phyloP scores from a whole-genome alignment of 2,329 filamentous ascomycete genomes.

The Aureobasidium sp. region DNA sequence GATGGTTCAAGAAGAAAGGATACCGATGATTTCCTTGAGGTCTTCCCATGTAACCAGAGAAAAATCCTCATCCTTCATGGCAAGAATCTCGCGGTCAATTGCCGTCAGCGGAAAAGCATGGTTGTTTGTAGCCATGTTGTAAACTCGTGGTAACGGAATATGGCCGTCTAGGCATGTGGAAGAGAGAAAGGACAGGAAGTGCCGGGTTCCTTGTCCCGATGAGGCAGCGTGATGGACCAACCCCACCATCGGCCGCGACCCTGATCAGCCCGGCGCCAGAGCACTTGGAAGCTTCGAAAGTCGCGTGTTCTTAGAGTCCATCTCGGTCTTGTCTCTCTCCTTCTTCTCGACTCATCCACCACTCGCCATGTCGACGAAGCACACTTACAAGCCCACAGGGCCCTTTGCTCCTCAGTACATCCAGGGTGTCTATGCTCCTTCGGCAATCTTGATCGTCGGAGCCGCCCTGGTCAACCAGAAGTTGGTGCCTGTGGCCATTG shows the following conservation, averaged over 20 bases:
- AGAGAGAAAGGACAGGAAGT: neutral
- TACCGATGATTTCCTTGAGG: conserved; percentile 47
- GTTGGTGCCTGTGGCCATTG: conserved; percentile 64
- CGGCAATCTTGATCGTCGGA: conserved; percentile 69
- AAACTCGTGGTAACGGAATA: neutral
- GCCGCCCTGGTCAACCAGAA: conserved; percentile 71
- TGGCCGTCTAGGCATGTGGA: neutral
- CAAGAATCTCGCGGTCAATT: conserved; percentile 42
- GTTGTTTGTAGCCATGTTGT: neutral
- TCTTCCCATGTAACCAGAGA: conserved; percentile 47
- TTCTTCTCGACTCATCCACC: neutral
- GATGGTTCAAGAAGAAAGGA: neutral
- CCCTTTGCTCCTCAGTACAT: conserved; percentile 57
- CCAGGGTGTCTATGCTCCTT: conserved; percentile 77
- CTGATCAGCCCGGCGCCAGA: neutral
- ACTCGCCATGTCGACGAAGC: conserved; percentile 16
- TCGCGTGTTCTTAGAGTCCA: conserved; percentile 26
- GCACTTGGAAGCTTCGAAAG: neutral
- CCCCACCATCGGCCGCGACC: neutral
- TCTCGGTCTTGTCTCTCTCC: conserved; percentile 19
- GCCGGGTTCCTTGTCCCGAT: neutral
- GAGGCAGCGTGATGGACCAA: neutral
- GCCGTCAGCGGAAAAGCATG: conserved; percentile 41
- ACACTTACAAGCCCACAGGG: conserved; percentile 27
- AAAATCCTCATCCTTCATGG: conserved; percentile 48